A percentile compares a stretch with the other conserved stretches of the same genome.
phyloP scores from a whole-genome alignment of 2,329 filamentous ascomycete genomes.

The Pseudogymnoascus sp. region DNA sequence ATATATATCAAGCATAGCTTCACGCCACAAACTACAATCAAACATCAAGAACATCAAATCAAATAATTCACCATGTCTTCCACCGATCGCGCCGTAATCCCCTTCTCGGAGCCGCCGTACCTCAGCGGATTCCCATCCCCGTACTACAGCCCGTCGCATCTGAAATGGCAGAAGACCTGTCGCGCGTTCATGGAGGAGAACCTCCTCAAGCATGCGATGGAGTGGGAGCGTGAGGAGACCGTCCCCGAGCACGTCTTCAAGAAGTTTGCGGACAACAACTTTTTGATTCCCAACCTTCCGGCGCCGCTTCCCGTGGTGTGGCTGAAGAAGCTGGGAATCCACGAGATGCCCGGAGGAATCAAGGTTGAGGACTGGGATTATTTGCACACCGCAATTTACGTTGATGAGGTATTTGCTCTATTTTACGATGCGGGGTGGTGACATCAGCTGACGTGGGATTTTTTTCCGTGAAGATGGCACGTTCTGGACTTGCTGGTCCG shows the following conservation, averaged over 20 bases:
- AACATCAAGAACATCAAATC: background rate
- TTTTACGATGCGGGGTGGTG: background rate
- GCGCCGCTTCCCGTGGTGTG: conserved; percentile 61
- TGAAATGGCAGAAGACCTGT: conserved; percentile 58
- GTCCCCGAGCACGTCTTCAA: conserved; percentile 57
- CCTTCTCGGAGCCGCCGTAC: conserved; percentile 68
- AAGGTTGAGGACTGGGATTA: conserved; percentile 69
- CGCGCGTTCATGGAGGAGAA: conserved; percentile 58
- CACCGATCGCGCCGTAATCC: conserved; percentile 33
- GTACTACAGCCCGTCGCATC: conserved; percentile 60
- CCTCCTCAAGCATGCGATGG: conserved; percentile 52
- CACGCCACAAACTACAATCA: background rate
- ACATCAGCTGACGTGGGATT: background rate
- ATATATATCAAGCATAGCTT: background rate
- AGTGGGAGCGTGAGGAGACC: conserved; percentile 56
- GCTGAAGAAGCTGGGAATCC: conserved; percentile 57
- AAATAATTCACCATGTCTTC: background rate
- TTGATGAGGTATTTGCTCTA: background rate
- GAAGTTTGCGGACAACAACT: conserved; percentile 56
- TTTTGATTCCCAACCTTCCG: conserved; percentile 63
- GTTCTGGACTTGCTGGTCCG: conserved; percentile 57
- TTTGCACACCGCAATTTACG: conserved; percentile 54
- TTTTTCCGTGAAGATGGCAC: conserved; percentile 55
- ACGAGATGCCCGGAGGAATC: conserved; percentile 56
- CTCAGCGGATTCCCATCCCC: conserved; percentile 62